A percentile compares a stretch with the other conserved stretches of the same genome.
Evolutionary conservation across 768 basidiomycete genomes (phyloP).

Genomic region (Trametes punicea): DNA sequence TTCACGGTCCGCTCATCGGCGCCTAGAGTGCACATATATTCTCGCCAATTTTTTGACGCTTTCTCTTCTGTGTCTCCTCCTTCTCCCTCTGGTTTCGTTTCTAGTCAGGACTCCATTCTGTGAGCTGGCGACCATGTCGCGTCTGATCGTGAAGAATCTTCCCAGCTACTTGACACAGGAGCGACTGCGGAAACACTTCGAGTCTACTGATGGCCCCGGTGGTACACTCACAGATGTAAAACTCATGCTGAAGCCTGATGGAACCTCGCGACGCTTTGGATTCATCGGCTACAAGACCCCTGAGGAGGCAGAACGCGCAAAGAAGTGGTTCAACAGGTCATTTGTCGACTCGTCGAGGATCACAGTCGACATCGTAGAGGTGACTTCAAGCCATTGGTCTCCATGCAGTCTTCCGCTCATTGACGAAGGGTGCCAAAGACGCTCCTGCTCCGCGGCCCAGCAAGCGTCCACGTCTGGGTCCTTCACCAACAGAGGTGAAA

Average conservation of each 20-base stretch:
- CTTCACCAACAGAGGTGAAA: slow-evolving; percentile 28
- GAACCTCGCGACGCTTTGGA: slow-evolving; percentile 82
- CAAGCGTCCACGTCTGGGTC: slow-evolving; percentile 58
- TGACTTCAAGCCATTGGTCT: slow-evolving; percentile 36
- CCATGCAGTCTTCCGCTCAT: neutral
- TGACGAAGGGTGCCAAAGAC: slow-evolving; percentile 58
- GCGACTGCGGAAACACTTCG: slow-evolving; percentile 66
- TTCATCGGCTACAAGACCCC: slow-evolving; percentile 89
- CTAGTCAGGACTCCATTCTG: neutral
- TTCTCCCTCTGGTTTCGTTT: neutral
- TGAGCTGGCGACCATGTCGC: slow-evolving; percentile 52
- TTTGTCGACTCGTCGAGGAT: slow-evolving; percentile 81
- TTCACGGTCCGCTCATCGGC: slow-evolving; percentile 3
- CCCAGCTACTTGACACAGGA: slow-evolving; percentile 65
- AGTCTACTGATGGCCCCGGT: slow-evolving; percentile 53
- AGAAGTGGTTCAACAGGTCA: slow-evolving; percentile 80
- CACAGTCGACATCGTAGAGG: slow-evolving; percentile 73
- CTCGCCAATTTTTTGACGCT: slow-evolving; percentile 7
- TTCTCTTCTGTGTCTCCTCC: neutral
- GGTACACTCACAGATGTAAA: slow-evolving; percentile 85
- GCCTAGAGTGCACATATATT: neutral
- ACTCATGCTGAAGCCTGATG: slow-evolving; percentile 71
- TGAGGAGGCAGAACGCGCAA: slow-evolving; percentile 68
- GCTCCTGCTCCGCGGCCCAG: slow-evolving; percentile 66
- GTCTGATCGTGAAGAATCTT: slow-evolving; percentile 80